Conservation (phyloP, 345 rosid genomes). For the Eucalyptus cloeziana region DNA sequence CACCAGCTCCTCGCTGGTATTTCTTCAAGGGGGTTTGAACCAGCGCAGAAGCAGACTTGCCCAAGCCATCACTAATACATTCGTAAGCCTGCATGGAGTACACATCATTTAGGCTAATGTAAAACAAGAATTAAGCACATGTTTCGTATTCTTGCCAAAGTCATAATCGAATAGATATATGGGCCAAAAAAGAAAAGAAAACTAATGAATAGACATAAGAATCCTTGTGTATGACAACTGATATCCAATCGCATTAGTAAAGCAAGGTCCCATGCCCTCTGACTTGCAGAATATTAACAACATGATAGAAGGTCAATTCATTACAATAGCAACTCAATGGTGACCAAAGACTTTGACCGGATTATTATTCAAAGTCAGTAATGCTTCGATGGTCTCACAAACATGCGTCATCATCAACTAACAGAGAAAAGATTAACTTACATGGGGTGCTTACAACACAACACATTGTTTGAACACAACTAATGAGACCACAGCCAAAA, state of each 20-base stretch:
- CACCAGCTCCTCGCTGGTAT: constrained; percentile 79
- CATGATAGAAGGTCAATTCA: neutral
- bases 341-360: neutral
- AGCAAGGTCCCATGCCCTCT: neutral
- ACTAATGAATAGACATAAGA: neutral
- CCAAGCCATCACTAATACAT: constrained; percentile 79
- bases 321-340: neutral
- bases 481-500: neutral
- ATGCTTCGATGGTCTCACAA: neutral
- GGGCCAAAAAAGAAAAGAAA: neutral
- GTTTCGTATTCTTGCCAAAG: neutral
- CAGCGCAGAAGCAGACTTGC: constrained; percentile 84
- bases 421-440: neutral
- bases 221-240: neutral
- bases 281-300: neutral
- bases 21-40: constrained; percentile 68
- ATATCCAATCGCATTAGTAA: neutral
- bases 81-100: constrained; percentile 54
- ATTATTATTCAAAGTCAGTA: neutral
- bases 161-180: neutral
- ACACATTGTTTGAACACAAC: neutral
- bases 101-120: neutral
- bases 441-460: neutral
- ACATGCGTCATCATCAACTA: neutral
- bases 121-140: neutral